These are phyloP conservation scores for Phyllosticta citriasiana DNA, from an alignment of 2,329 filamentous ascomycete genomes.

Conservation along the genomic window DNA sequence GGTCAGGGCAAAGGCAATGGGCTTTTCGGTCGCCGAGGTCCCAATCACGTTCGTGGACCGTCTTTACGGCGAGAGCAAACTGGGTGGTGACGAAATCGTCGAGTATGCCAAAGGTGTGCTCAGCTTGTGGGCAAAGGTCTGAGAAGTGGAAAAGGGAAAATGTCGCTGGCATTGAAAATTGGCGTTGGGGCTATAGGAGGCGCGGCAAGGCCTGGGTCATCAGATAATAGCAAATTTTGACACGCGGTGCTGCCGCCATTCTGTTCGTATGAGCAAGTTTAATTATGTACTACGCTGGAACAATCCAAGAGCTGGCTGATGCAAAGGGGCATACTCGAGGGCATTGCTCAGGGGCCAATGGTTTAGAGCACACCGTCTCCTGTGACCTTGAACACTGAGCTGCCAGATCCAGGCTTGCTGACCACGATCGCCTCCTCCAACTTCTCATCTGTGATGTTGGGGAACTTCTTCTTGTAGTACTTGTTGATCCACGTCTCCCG, in stretches of 20 bases:
- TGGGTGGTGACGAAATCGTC: constrained; percentile 90
- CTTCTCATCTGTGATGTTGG: constrained; percentile 60
- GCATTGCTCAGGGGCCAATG: background rate
- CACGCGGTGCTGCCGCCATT: background rate
- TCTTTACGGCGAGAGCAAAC: constrained; percentile 88
- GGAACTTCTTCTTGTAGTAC: constrained; percentile 70
- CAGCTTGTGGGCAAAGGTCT: constrained; percentile 41
- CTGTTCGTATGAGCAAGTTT: background rate
- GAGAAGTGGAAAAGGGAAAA: background rate
- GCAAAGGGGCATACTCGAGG: background rate
- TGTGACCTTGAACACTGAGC: constrained; percentile 27
- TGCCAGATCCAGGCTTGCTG: constrained; percentile 72
- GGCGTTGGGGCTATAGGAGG: constrained; percentile 6
- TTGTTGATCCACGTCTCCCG: constrained; percentile 66
- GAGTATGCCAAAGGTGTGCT: constrained; percentile 71
- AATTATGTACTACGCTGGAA: background rate
- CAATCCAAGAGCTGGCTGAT: background rate
- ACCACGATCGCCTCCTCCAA: constrained; percentile 73
- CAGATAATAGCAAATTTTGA: background rate
- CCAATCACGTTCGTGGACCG: constrained; percentile 95
- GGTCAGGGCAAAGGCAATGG: constrained; percentile 93
- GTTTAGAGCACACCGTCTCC: constrained; percentile 22
- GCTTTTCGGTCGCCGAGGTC: constrained; percentile 85
- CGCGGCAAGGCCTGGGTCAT: constrained; percentile 1
- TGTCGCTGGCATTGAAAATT: constrained; percentile 1